Percentiles rank a stretch among this genome's conserved stretches.
Evolutionary conservation across 768 basidiomycete genomes (phyloP).

Genomic region (Gymnopilus dilepis): DNA sequence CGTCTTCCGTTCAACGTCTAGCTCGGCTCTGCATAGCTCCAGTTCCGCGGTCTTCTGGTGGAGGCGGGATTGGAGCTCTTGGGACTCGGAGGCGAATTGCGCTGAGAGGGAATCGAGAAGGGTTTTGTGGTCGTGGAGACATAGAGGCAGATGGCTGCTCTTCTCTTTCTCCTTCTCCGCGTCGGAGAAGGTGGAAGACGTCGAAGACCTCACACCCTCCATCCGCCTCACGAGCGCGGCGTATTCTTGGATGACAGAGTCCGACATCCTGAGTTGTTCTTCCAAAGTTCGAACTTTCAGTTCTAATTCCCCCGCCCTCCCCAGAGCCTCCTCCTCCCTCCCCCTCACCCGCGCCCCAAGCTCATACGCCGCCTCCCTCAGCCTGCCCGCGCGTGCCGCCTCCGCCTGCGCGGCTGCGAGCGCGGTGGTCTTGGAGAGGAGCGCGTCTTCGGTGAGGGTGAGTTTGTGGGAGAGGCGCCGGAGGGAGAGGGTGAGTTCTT

Average conservation of each 20-base stretch:
- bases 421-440: conserved; percentile 55
- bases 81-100: conserved; percentile 55
- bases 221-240: conserved; percentile 74
- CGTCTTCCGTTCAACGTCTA: conserved; percentile 51
- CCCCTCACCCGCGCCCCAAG: conserved; percentile 58
- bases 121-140: too few species aligned
- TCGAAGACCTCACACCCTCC: conserved; percentile 38
- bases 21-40: conserved; percentile 43
- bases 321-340: conserved; percentile 56
- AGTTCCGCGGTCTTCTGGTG: conserved; percentile 49
- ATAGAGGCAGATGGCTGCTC: too few species aligned
- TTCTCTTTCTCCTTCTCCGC: too few species aligned
- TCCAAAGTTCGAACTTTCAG: conserved; percentile 51
- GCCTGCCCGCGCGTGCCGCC: conserved; percentile 46
- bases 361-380: conserved; percentile 53
- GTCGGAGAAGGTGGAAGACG: conserved; percentile 11
- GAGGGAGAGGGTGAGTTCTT: conserved; percentile 70
- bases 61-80: conserved; percentile 49
- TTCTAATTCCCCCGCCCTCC: conserved; percentile 55
- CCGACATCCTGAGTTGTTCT: conserved; percentile 63
- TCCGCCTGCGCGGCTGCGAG: conserved; percentile 49
- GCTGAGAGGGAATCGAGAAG: conserved; percentile 11
- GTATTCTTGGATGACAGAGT: conserved; percentile 72
- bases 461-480: conserved; percentile 74
- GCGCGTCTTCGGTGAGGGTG: conserved; percentile 58